Percentiles rank a stretch among this genome's conserved stretches.
phyloP scores from a whole-genome alignment of 192 early-diverging fungal species.

The Pilaira anomala region DNA sequence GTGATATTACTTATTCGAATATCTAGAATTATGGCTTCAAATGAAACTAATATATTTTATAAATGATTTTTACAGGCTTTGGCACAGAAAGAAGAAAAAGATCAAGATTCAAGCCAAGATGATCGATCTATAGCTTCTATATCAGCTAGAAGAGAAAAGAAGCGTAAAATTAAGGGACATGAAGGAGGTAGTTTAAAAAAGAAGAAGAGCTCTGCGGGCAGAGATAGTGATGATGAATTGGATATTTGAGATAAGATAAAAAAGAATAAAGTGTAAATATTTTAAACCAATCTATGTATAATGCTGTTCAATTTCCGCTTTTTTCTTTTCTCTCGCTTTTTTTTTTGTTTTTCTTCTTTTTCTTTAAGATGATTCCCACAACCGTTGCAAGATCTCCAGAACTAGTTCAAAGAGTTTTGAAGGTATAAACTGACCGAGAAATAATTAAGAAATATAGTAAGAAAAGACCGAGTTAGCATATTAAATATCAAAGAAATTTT shows the following conservation, averaged over 20 bases:
- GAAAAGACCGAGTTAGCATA: too few species aligned
- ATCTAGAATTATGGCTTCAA: neutral
- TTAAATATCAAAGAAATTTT: too few species aligned
- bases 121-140: conserved; percentile 6
- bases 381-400: neutral
- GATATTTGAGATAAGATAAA: conserved; percentile 12
- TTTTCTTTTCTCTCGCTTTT: too few species aligned
- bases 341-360: too few species aligned
- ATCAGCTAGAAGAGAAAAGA: conserved; percentile 21
- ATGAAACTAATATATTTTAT: neutral
- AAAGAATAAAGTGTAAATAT: too few species aligned
- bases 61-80: conserved; percentile 28
- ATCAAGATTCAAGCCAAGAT: conserved; percentile 33
- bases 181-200: conserved; percentile 11
- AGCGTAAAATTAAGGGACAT: conserved; percentile 12
- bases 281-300: too few species aligned
- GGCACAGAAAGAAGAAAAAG: conserved; percentile 30
- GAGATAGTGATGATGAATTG: conserved; percentile 20
- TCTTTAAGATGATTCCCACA: too few species aligned
- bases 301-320: too few species aligned
- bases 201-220: conserved; percentile 27
- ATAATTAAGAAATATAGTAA: neutral
- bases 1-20: conserved; percentile 15
- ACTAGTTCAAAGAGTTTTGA: neutral
- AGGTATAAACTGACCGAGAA: neutral